Conservation (phyloP, 768 basidiomycete genomes). For the Glaciozyma antarctica region DNA sequence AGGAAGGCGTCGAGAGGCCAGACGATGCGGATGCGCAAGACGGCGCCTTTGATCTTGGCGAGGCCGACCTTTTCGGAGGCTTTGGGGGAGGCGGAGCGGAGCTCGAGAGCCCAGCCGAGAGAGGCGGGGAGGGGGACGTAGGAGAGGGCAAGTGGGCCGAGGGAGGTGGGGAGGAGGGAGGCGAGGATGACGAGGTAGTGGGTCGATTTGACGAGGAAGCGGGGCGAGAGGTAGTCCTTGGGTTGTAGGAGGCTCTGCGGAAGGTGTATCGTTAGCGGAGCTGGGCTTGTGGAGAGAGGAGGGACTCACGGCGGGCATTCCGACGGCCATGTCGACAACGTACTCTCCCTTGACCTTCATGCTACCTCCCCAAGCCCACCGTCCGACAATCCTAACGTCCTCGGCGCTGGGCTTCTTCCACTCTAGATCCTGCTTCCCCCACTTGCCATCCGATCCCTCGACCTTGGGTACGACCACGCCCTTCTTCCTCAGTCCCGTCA, state of each 20-base stretch:
- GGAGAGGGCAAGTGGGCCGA: constrained; percentile 23
- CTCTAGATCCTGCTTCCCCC: constrained; percentile 17
- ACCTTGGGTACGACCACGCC: constrained; percentile 22
- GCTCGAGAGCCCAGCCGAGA: constrained; percentile 56
- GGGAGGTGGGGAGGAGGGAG: constrained; percentile 37
- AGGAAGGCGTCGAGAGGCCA: constrained; percentile 51
- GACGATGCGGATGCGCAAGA: constrained; percentile 62
- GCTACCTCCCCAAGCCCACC: constrained; percentile 30
- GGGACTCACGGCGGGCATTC: constrained; percentile 28
- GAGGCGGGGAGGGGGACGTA: constrained; percentile 56
- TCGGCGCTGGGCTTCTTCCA: constrained; percentile 26
- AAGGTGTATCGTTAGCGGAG: neutral
- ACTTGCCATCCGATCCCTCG: constrained; percentile 24
- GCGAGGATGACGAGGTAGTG: constrained; percentile 79
- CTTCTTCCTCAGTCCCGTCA: constrained; percentile 16
- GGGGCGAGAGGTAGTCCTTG: constrained; percentile 80
- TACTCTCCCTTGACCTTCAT: constrained; percentile 29
- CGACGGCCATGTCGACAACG: constrained; percentile 27
- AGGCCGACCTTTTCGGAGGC: constrained; percentile 39
- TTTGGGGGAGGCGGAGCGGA: constrained; percentile 36
- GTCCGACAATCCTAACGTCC: constrained; percentile 27
- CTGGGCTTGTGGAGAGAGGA: neutral
- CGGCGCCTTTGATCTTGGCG: constrained; percentile 57
- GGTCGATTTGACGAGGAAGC: constrained; percentile 85
- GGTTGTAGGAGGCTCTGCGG: constrained; percentile 69